These are phyloP conservation scores for Wickerhamiella sergipiensis DNA, from an alignment of 805 yeast genomes.

Conservation along the genomic window DNA sequence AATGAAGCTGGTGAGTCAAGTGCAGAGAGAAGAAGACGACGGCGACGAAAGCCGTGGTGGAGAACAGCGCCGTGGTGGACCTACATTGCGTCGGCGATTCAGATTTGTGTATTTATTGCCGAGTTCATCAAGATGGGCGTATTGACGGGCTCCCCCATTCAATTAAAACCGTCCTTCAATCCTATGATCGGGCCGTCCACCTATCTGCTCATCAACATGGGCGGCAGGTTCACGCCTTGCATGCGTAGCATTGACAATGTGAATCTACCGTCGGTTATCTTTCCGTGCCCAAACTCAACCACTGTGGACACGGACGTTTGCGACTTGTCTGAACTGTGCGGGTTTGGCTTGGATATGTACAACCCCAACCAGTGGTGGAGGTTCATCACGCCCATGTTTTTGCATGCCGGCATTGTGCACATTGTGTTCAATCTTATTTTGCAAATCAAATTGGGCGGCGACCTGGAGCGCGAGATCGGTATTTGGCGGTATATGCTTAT, in stretches of 20 bases:
- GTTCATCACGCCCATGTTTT: constrained; percentile 50
- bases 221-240: constrained; percentile 60
- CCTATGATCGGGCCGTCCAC: constrained; percentile 72
- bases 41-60: neutral
- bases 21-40: neutral
- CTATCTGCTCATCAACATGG: constrained; percentile 51
- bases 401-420: constrained; percentile 65
- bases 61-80: constrained; percentile 22
- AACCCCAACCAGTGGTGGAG: constrained; percentile 59
- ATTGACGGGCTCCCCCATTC: constrained; percentile 51
- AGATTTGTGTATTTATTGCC: constrained; percentile 44
- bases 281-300: constrained; percentile 64
- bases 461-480: constrained; percentile 47
- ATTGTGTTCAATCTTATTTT: constrained; percentile 47
- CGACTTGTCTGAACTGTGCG: constrained; percentile 43
- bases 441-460: constrained; percentile 47
- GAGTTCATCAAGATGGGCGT: constrained; percentile 45
- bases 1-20: neutral
- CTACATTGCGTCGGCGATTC: constrained; percentile 19
- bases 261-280: constrained; percentile 30
- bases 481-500: constrained; percentile 37
- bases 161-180: constrained; percentile 56
- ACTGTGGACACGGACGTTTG: constrained; percentile 41
- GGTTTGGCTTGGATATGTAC: constrained; percentile 30
- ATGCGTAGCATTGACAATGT: constrained; percentile 41